Evolutionary conservation across 2,329 filamentous ascomycete genomes (phyloP).

Genomic region (Chaetomium sp.): DNA sequence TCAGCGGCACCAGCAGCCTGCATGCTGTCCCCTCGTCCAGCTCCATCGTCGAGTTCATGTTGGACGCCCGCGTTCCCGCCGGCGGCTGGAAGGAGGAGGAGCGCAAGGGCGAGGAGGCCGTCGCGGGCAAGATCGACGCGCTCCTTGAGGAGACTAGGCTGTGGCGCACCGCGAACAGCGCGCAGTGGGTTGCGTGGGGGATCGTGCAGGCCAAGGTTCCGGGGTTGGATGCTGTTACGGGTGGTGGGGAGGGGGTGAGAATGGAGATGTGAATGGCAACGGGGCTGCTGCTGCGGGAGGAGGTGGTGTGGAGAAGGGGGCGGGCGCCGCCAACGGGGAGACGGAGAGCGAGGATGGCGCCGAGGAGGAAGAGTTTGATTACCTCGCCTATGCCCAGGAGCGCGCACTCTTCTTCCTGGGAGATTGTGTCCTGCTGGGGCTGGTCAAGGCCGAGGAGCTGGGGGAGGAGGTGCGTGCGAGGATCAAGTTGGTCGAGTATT

Average conservation of each 20-base stretch:
- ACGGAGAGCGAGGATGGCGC: slow-evolving; percentile 50
- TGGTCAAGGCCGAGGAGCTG: slow-evolving; percentile 75
- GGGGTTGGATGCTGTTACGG: slow-evolving; percentile 51
- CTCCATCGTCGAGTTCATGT: slow-evolving; percentile 72
- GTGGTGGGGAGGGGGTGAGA: slow-evolving; percentile 39
- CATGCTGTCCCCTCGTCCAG: slow-evolving; percentile 42
- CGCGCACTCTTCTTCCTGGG: slow-evolving; percentile 94
- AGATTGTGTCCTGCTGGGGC: slow-evolving; percentile 75
- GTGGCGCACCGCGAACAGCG: slow-evolving; percentile 86
- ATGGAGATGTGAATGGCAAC: slow-evolving; percentile 33
- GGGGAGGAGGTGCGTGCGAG: slow-evolving; percentile 64
- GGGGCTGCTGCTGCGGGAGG: slow-evolving; percentile 47
- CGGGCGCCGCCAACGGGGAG: slow-evolving; percentile 20
- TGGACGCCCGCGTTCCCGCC: slow-evolving; percentile 69
- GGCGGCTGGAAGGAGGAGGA: slow-evolving; percentile 64
- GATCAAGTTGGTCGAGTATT: slow-evolving; percentile 70
- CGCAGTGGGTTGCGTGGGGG: slow-evolving; percentile 94
- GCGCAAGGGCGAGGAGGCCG: slow-evolving; percentile 60
- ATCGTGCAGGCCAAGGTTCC: slow-evolving; percentile 91
- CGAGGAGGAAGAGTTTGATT: slow-evolving; percentile 86
- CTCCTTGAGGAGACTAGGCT: slow-evolving; percentile 77
- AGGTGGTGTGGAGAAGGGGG: slow-evolving; percentile 45
- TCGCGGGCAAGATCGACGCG: slow-evolving; percentile 68
- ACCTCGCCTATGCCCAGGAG: slow-evolving; percentile 87
- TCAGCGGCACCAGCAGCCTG: slow-evolving; percentile 34